Evolutionary conservation across 306 rosid species (phyloP).

Genomic region (Trifolium fragiferum): DNA sequence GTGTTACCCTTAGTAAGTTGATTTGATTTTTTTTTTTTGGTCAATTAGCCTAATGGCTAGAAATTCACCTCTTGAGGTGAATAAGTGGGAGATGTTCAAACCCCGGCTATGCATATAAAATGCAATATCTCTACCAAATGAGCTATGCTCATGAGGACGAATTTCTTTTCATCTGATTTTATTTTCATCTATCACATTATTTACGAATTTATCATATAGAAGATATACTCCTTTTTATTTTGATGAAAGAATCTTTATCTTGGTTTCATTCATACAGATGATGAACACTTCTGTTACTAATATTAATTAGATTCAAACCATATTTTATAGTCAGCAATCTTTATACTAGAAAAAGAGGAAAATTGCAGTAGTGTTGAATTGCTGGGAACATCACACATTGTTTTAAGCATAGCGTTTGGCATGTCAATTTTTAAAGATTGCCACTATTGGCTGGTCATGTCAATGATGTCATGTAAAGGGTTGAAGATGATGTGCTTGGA

Average conservation of each 20-base stretch:
- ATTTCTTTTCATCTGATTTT: constrained; percentile 1
- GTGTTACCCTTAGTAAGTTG: constrained; percentile 91
- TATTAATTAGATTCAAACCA: constrained; percentile 9
- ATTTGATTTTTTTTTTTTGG: not conserved
- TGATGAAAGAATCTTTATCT: constrained; percentile 22
- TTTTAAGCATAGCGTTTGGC: not conserved
- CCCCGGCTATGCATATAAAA: too few relatives aligned
- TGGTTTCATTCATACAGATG: constrained; percentile 1
- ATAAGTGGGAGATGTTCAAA: too few relatives aligned
- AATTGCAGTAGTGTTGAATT: not conserved
- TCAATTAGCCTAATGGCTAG: too few relatives aligned
- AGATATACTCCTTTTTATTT: constrained; percentile 32
- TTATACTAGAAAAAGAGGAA: not conserved
- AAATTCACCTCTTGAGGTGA: too few relatives aligned
- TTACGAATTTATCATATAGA: not conserved
- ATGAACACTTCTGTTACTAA: constrained; percentile 7
- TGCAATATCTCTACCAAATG: too few relatives aligned
- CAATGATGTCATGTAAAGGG: too few relatives aligned
- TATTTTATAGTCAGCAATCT: constrained; percentile 20
- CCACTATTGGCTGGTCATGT: constrained; percentile 1
- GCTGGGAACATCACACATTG: not conserved
- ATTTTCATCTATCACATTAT: constrained; percentile 24
- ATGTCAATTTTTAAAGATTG: constrained; percentile 6
- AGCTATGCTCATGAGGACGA: too few relatives aligned
- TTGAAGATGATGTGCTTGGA: not conserved